Percentiles rank a stretch among this genome's conserved stretches.
Conservation (phyloP, 2,329 filamentous ascomycete genomes). For the Fusarium tuaranense region DNA sequence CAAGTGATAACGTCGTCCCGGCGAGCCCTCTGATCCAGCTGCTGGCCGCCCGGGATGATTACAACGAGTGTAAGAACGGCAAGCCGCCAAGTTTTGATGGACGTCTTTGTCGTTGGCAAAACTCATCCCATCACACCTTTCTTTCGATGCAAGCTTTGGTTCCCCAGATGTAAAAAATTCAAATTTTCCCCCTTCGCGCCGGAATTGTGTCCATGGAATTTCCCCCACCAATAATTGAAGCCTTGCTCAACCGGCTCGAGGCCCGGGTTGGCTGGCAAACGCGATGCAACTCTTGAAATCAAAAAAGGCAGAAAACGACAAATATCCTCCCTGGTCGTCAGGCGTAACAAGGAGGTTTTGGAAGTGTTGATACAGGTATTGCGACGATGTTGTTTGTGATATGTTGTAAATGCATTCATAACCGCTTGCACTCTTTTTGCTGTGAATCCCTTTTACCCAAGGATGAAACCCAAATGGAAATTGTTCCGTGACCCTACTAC, state of each 20-base stretch:
- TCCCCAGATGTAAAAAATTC: constrained; percentile 27
- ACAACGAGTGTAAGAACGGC: constrained; percentile 66
- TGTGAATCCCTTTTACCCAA: constrained; percentile 49
- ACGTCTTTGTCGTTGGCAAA: constrained; percentile 43
- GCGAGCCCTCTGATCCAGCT: constrained; percentile 52
- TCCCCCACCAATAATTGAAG: constrained; percentile 28
- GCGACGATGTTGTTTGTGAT: constrained; percentile 41
- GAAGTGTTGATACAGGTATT: constrained; percentile 59
- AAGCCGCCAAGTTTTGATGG: constrained; percentile 46
- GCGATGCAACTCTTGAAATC: constrained; percentile 42
- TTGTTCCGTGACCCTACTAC: constrained; percentile 47
- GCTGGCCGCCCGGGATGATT: constrained; percentile 55
- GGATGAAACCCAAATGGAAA: constrained; percentile 41
- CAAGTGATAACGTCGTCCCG: constrained; percentile 46
- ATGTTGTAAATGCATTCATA: constrained; percentile 54
- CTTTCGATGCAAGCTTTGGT: constrained; percentile 31
- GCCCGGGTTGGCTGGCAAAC: constrained; percentile 16
- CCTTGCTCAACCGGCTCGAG: constrained; percentile 37
- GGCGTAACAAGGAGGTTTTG: constrained; percentile 47
- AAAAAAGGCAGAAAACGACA: constrained; percentile 40
- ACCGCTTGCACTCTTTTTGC: constrained; percentile 55
- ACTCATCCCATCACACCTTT: constrained; percentile 34
- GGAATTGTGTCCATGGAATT: constrained; percentile 30
- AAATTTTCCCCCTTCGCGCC: constrained; percentile 39
- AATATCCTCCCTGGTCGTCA: constrained; percentile 44